phyloP scores from a whole-genome alignment of 257 asterid genomes.

The Nicotiana attenuata region DNA sequence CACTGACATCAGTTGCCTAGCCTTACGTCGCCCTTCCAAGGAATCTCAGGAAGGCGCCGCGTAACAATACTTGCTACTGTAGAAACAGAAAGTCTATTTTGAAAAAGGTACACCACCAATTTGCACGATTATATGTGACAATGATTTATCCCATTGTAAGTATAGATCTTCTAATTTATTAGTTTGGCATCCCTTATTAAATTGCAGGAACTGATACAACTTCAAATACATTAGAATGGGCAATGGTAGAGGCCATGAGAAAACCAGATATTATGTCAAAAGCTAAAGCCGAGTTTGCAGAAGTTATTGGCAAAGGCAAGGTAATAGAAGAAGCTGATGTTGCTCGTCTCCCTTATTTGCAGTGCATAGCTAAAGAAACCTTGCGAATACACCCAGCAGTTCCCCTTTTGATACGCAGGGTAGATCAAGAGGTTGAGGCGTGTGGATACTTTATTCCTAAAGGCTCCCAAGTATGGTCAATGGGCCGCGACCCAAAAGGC shows the following conservation, averaged over 20 bases:
- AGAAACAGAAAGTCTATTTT: background rate
- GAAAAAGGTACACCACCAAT: background rate
- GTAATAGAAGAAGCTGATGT: conserved; percentile 43
- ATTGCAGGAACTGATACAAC: conserved; percentile 64
- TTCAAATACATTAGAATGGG: conserved; percentile 73
- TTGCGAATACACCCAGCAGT: conserved; percentile 64
- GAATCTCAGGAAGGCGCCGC: too few species aligned
- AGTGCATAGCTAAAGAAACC: conserved; percentile 54
- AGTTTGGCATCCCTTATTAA: background rate
- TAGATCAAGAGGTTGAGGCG: conserved; percentile 40
- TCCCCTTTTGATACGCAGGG: conserved; percentile 60
- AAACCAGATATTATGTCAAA: conserved; percentile 32
- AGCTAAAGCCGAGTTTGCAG: conserved; percentile 52
- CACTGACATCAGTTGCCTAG: too few species aligned
- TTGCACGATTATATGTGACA: background rate
- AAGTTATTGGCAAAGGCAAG: conserved; percentile 47
- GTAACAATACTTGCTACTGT: background rate
- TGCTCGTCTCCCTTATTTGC: conserved; percentile 46
- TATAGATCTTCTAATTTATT: background rate
- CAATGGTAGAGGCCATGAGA: conserved; percentile 61
- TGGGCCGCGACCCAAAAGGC: conserved; percentile 51
- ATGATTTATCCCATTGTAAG: background rate
- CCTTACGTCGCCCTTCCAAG: too few species aligned
- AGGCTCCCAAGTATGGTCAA: conserved; percentile 57
- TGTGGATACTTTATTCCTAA: conserved; percentile 46